Evolutionary conservation across 73 alveolate genomes (phyloP).

Genomic region (Tetrahymena malaccensis): DNA sequence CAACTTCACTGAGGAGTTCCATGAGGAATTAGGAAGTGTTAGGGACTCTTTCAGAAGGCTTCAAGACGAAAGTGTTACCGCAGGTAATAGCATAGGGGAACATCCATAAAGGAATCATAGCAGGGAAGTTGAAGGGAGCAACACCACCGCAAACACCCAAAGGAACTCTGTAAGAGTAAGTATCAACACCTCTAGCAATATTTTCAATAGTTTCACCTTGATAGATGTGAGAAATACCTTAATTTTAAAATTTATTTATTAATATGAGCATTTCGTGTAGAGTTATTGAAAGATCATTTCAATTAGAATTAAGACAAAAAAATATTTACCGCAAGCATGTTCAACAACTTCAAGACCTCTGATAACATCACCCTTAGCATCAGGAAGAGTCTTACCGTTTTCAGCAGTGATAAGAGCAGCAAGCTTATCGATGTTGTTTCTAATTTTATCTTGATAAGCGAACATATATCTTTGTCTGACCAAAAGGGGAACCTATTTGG

Average conservation of each 20-base stretch:
- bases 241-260: not conserved
- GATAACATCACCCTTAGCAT: conserved; percentile 93
- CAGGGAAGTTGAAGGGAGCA: conserved; percentile 94
- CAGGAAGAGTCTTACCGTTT: conserved; percentile 89
- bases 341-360: conserved; percentile 89
- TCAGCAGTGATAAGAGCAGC: conserved; percentile 68
- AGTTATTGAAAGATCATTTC: not conserved
- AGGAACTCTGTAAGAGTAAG: conserved; percentile 84
- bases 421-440: conserved; percentile 53
- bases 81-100: conserved; percentile 84
- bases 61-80: conserved; percentile 84
- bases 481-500: conserved; percentile 45
- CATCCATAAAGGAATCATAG: conserved; percentile 94
- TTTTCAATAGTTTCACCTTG: conserved; percentile 79
- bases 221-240: conserved; percentile 27
- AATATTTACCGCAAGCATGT: conserved; percentile 45
- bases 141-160: conserved; percentile 93
- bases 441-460: conserved; percentile 45
- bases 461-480: conserved; percentile 52
- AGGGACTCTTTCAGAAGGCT: conserved; percentile 91
- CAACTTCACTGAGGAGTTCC: conserved; percentile 54
- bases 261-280: not conserved
- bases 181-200: conserved; percentile 79
- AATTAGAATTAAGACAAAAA: not conserved
- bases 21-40: conserved; percentile 54